A percentile compares a stretch with the other conserved stretches of the same genome.
phyloP scores from a whole-genome alignment of 2,329 filamentous ascomycete species.

The Dactylellina parvicollis region DNA sequence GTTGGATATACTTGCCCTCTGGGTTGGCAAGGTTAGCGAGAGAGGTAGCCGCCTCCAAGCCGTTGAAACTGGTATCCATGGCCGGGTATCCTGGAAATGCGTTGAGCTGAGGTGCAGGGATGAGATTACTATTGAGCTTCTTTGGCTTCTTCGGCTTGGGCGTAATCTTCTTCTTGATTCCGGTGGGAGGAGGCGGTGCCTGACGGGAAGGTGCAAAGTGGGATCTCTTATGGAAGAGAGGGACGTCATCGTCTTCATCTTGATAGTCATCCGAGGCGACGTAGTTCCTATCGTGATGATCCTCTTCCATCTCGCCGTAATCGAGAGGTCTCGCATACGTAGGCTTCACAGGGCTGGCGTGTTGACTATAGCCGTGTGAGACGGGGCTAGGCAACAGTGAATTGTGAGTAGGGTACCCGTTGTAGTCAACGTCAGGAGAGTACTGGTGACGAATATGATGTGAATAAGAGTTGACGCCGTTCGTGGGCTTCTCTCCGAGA shows the following conservation, averaged over 20 bases:
- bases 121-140: slow-evolving; percentile 59
- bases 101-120: slow-evolving; percentile 52
- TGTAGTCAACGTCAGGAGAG: slow-evolving; percentile 80
- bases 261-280: slow-evolving; percentile 51
- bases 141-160: slow-evolving; percentile 66
- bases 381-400: slow-evolving; percentile 38
- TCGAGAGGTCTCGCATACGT: slow-evolving; percentile 70
- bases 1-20: slow-evolving; percentile 46
- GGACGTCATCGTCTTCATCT: slow-evolving; percentile 65
- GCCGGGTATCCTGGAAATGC: slow-evolving; percentile 48
- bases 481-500: slow-evolving; percentile 72
- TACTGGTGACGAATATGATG: slow-evolving; percentile 44
- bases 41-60: slow-evolving; percentile 49
- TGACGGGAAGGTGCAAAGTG: slow-evolving; percentile 61
- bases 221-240: slow-evolving; percentile 65
- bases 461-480: slow-evolving; percentile 19
- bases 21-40: slow-evolving; percentile 50
- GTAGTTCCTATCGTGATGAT: slow-evolving; percentile 61
- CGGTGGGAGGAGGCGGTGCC: slow-evolving; percentile 61
- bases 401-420: slow-evolving; percentile 63
- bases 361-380: slow-evolving; percentile 60
- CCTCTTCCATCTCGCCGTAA: slow-evolving; percentile 69
- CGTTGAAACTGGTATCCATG: slow-evolving; percentile 47
- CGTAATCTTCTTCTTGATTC: slow-evolving; percentile 46
- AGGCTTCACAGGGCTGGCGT: slow-evolving; percentile 67